Evolutionary conservation across 768 basidiomycete genomes (phyloP), one percentile per base, ranked within the genome.

Genomic region (Gyrodon lividus): DNA sequence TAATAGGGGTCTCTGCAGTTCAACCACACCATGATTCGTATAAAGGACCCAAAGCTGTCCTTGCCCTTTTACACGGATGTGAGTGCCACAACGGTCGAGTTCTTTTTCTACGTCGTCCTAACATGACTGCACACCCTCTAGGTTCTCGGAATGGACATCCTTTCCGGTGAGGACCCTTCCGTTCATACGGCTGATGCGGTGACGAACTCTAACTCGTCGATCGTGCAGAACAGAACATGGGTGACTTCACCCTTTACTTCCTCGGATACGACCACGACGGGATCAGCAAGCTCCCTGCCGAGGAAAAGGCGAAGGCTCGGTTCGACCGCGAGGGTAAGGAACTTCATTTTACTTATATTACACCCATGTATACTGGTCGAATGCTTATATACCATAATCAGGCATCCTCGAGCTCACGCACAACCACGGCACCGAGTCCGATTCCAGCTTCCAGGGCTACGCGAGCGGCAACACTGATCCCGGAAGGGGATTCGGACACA

Each of bases 401-500:
- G 87, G 85, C 47, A 71, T 94, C 58, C 80, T 93, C 52, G 91
- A 95, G 67, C 77, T 93, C 43, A 92, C 88, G 2, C 84, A 89
- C 73, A 92, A 94, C 75, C 90, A 93, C 67, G 92, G 94, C 49
- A 91, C 92, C 50, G 96, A 98, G 72, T 74, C 71, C 49, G 87
- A 95, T 65, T 60, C 83, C 46, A 70, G 70, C 56, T 94, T 94
- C 76, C 67, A 83, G 59, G 94, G 92, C 31, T 98, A 97, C 67
- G 77, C 83, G 9, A 87, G 69, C 61, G 96, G 96, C 1, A 99
- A 99, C 72, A 66, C 80, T 4, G 93, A 95, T 4, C 87, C 89
- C 4, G 84, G 86, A 24, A 77, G 76, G 49, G 82, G 68, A 16
- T 95, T 93, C 63, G 92, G 94, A 0, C 95, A 97, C 70, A 92